Evolutionary conservation across 2,329 filamentous ascomycete species (phyloP).

Genomic region (Penicillium concentricum): DNA sequence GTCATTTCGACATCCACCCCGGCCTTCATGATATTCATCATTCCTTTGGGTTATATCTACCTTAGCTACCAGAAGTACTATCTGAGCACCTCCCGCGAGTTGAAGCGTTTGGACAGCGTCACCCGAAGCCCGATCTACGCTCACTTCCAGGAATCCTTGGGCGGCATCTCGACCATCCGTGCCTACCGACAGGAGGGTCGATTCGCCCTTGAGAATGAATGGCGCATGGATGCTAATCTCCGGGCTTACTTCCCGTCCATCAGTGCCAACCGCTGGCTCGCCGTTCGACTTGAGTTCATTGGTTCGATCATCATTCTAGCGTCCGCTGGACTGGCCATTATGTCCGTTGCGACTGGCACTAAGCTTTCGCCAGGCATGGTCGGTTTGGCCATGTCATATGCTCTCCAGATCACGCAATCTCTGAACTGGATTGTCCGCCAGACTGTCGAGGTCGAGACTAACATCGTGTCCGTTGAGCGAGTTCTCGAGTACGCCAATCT

Average conservation of each 20-base stretch:
- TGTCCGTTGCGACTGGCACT: slow-evolving; percentile 70
- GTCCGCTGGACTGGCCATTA: slow-evolving; percentile 77
- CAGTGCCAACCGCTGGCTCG: slow-evolving; percentile 91
- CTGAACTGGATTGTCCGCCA: slow-evolving; percentile 99
- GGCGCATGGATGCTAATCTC: slow-evolving; percentile 92
- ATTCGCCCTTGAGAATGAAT: slow-evolving; percentile 93
- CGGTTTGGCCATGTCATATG: slow-evolving; percentile 94
- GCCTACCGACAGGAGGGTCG: slow-evolving; percentile 86
- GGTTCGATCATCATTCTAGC: slow-evolving; percentile 90
- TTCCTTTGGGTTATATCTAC: slow-evolving; percentile 79
- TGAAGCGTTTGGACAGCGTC: slow-evolving; percentile 93
- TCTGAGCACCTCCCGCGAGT: slow-evolving; percentile 87
- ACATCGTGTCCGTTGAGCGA: slow-evolving; percentile 97
- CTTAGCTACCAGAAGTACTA: slow-evolving; percentile 97
- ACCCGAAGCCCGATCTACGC: slow-evolving; percentile 95
- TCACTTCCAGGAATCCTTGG: slow-evolving; percentile 96
- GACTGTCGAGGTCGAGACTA: slow-evolving; percentile 99
- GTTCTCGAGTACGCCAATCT: slow-evolving; percentile 92
- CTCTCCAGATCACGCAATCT: slow-evolving; percentile 92
- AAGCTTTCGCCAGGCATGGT: slow-evolving; percentile 70
- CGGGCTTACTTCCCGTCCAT: slow-evolving; percentile 95
- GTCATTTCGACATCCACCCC: slow-evolving; percentile 83
- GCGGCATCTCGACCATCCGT: slow-evolving; percentile 90
- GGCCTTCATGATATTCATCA: slow-evolving; percentile 72
- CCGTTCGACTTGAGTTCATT: slow-evolving; percentile 91